Base-by-base conservation (phyloP, 305 asterid species). In the Striga hermonthica region DNA sequence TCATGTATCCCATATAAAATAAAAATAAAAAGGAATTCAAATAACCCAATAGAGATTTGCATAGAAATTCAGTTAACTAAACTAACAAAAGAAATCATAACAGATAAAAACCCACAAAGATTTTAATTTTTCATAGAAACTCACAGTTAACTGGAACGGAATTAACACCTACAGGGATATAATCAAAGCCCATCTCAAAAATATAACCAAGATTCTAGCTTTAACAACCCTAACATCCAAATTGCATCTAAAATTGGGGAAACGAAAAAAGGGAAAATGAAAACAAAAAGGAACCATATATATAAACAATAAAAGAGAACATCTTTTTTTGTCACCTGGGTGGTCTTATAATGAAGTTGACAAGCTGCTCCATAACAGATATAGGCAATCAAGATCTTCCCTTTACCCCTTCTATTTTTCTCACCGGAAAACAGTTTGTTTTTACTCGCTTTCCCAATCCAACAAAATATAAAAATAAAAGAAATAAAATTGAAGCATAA, bases 321-420 rank as follows among this genome's bases (percentile, higher is more conserved):
- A 57, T 12, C 15, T 47, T 54, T 78, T 62, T 62, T 62, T 62
- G 63, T 75, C 55, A 93, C 99, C 99, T 90, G 79, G 99, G 99
- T 14, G 99, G 99, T 58, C 97, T 76, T 79, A 93, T 93, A 68
- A 93, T 90, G 83, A 93, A 88, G 95, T 87, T 93, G 61, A 93
- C 82, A 64, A 93, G 92, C 89, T 84, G 99, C 75, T 93, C 99
- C 99, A 93, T 76, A 54, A 64, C 69, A 69, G 80, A 76, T 71
- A 83, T 67, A 72, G 71, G 15, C 72, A 75, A 65, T 66, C 80
- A 62, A 75, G 64, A 77, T 74, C 74, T 79, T 63, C 53, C 63
- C 37, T 7, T 53, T 41, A 4, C 57, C 57, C 66, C 41, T 41
- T 44, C 58, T 14, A 13, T 59, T 59, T 47, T 59, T 47, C 7